phyloP scores from a whole-genome alignment of 1,284 basidiomycete species.

The Sporisorium sorghi region DNA sequence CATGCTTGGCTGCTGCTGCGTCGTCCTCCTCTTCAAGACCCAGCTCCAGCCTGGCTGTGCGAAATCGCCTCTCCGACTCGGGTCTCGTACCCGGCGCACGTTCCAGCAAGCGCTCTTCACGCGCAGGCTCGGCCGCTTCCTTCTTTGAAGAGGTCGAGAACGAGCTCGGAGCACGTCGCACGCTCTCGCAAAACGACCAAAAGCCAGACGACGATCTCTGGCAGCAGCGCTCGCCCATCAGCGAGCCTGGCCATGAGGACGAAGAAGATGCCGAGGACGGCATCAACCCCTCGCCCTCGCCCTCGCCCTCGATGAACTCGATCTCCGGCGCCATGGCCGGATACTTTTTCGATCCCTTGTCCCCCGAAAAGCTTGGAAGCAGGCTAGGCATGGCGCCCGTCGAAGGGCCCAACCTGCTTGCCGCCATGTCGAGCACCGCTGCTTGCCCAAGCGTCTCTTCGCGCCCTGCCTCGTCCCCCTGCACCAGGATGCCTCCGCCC shows the following conservation, averaged over 20 bases:
- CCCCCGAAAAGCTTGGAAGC: slow-evolving; percentile 51
- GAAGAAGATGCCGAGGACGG: slow-evolving; percentile 23
- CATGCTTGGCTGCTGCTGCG: slow-evolving; percentile 22
- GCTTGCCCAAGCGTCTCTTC: slow-evolving; percentile 38
- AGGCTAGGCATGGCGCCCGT: slow-evolving; percentile 28
- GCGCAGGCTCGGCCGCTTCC: slow-evolving; percentile 31
- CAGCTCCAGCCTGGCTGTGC: slow-evolving; percentile 25
- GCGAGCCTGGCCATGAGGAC: slow-evolving; percentile 6
- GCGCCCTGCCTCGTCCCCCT: slow-evolving; percentile 42
- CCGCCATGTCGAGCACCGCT: slow-evolving; percentile 40
- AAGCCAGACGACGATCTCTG: neutral
- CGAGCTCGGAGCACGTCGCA: slow-evolving; percentile 25
- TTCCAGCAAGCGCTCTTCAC: slow-evolving; percentile 32
- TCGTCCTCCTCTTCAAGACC: slow-evolving; percentile 25
- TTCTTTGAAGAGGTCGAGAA: slow-evolving; percentile 43
- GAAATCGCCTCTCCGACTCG: slow-evolving; percentile 33
- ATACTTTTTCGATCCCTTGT: slow-evolving; percentile 64
- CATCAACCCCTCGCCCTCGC: slow-evolving; percentile 52
- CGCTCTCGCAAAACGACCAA: slow-evolving; percentile 5
- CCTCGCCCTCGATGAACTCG: slow-evolving; percentile 45
- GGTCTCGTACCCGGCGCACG: slow-evolving; percentile 5
- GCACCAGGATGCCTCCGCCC: slow-evolving; percentile 43
- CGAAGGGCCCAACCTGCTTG: slow-evolving; percentile 40
- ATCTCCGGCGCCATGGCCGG: slow-evolving; percentile 47
- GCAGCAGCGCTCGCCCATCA: neutral